Evolutionary conservation across 805 yeast species (phyloP).

Genomic region (Hanseniaspora vineae): DNA sequence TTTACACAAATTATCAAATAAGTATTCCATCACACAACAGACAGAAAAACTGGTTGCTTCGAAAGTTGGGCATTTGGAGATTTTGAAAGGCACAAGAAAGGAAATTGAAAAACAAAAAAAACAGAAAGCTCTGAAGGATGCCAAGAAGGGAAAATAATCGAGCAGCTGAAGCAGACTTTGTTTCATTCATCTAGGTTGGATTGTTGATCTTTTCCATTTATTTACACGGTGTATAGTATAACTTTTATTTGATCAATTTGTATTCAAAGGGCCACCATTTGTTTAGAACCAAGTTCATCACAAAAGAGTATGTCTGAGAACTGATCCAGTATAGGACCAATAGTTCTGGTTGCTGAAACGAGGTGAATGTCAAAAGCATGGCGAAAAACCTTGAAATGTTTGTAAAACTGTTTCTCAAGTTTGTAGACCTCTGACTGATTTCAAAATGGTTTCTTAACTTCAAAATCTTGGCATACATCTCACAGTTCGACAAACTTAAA

Average conservation of each 20-base stretch:
- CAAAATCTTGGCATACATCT: conserved; percentile 64
- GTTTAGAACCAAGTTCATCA: conserved; percentile 66
- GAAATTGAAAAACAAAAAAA: conserved; percentile 50
- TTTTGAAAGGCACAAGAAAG: conserved; percentile 83
- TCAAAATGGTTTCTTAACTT: conserved; percentile 19
- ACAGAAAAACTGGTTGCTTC: conserved; percentile 83
- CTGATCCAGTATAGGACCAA: conserved; percentile 82
- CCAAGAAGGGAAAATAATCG: not conserved
- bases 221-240: no score
- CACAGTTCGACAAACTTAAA: conserved; percentile 62
- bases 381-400: conserved; percentile 64
- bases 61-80: conserved; percentile 87
- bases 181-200: no score
- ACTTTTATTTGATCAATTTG: not conserved
- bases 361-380: conserved; percentile 67
- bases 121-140: conserved; percentile 4
- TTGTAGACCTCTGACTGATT: conserved; percentile 17
- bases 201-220: no score
- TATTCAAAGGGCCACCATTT: conserved; percentile 37
- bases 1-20: conserved; percentile 43
- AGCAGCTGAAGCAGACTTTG: not conserved
- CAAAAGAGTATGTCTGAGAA: conserved; percentile 62
- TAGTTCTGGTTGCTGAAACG: conserved; percentile 79
- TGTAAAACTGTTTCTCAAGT: conserved; percentile 34
- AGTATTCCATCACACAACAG: conserved; percentile 30